A percentile compares a stretch with the other conserved stretches of the same genome.
phyloP scores from a whole-genome alignment of 2,329 filamentous ascomycete species.

The Fusarium sp. region DNA sequence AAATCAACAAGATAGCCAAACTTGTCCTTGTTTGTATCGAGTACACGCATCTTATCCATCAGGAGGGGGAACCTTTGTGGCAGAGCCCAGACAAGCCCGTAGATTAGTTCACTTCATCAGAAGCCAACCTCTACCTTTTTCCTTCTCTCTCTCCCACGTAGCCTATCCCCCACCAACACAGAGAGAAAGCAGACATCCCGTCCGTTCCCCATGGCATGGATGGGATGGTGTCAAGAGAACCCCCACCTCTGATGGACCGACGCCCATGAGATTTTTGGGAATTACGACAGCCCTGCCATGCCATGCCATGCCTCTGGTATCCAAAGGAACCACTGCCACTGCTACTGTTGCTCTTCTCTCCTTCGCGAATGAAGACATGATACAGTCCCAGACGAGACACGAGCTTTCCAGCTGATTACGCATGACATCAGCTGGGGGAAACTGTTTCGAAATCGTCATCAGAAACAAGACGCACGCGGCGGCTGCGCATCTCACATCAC shows the following conservation, averaged over 20 bases:
- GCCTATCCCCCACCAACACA: background rate
- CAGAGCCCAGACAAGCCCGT: background rate
- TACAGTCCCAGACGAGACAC: background rate
- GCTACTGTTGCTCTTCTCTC: background rate
- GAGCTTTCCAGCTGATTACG: background rate
- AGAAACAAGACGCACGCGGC: background rate
- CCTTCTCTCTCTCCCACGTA: background rate
- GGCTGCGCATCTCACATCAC: background rate
- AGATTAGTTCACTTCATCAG: background rate
- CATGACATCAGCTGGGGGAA: background rate
- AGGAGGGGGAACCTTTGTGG: background rate
- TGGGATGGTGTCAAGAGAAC: background rate
- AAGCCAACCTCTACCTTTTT: background rate
- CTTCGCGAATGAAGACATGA: background rate
- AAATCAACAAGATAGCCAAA: background rate
- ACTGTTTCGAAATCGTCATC: background rate
- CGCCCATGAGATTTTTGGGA: background rate
- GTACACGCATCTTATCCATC: background rate
- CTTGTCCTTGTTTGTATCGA: background rate
- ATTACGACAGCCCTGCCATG: background rate
- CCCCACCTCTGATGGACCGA: conserved; percentile 1
- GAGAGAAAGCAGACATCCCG: background rate
- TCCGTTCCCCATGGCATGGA: background rate
- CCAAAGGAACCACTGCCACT: background rate
- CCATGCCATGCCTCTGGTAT: background rate